These are phyloP conservation scores for Rhexocercosporidium sp. DNA, from an alignment of 2,329 filamentous ascomycete genomes.

Conservation along the genomic window DNA sequence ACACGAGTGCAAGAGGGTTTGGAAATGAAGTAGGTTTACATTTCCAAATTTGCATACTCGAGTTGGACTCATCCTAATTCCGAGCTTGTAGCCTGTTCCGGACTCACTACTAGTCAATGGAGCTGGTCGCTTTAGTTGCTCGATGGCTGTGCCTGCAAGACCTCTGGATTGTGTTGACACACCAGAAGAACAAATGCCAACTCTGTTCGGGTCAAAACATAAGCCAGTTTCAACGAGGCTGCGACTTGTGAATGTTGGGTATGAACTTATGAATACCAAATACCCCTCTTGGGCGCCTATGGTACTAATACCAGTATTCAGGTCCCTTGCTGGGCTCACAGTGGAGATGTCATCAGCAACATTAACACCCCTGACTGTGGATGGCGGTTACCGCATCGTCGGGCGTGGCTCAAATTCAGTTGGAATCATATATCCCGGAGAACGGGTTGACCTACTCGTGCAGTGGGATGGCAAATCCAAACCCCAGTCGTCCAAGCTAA, in stretches of 20 bases:
- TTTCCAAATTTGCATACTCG: too few relatives aligned
- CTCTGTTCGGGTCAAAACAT: conserved; percentile 37
- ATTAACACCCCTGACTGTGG: conserved; percentile 38
- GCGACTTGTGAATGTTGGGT: conserved; percentile 52
- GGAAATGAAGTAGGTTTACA: conserved; percentile 51
- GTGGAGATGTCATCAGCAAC: conserved; percentile 22
- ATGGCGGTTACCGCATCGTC: conserved; percentile 45
- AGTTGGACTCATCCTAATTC: too few relatives aligned
- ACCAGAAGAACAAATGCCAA: conserved; percentile 25
- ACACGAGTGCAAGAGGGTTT: conserved; percentile 49
- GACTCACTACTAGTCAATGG: conserved; percentile 55
- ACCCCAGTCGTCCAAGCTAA: conserved; percentile 14
- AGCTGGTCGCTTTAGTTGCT: conserved; percentile 50
- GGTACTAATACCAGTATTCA: conserved; percentile 1
- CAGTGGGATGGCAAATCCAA: conserved; percentile 2
- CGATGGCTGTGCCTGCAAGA: conserved; percentile 49
- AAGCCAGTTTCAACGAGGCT: conserved; percentile 40
- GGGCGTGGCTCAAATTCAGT: conserved; percentile 39
- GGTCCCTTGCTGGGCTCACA: conserved; percentile 31
- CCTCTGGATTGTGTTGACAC: conserved; percentile 49
- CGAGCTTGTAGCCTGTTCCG: conserved; percentile 52
- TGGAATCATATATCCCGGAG: conserved; percentile 47
- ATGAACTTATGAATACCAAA: background rate
- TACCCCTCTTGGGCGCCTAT: too few relatives aligned
- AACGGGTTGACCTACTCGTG: conserved; percentile 47